Evolutionary conservation across 23 red algal genomes (phyloP), one percentile per base, ranked within the genome.

Genomic region (Pyropia yezoensis): DNA sequence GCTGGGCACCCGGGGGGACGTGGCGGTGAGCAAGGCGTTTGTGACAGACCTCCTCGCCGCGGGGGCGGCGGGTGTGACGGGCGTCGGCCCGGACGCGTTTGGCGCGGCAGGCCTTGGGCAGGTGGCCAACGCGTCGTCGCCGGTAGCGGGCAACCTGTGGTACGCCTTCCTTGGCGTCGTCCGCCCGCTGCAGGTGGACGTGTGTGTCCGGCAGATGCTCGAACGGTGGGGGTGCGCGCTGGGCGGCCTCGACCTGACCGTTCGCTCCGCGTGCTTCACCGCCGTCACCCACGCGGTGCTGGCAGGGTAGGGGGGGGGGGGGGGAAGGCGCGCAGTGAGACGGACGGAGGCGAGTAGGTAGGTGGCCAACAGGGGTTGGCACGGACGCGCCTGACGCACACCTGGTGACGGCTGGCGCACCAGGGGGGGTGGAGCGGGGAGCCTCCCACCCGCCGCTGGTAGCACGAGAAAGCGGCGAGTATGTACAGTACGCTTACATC

Each of bases 221-320:
- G 80, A 62, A 13, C 63, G 57, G 59, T 85, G 80, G 80, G 80
- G 56, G n/a, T 85, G 80, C 50, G 23, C 49, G 32, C 65, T 85
- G 27, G 80, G 21, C 20, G 80, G 80, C 3, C 15, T 85, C 27
- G 80, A 64, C 54, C 14, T 85, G 9, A 65, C 61, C 15, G 27
- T 64, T 45, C 25, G 64, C 50, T 62, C 60, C n/a, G 65, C 69
- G 29, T 85, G 80, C 56, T 75, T 61, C 25, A 70, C 76, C 24
- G 66, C 66, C 33, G 57, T 80, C 29, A 68, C 52, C 5, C 54
- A 56, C 39, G 62, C 21, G 14, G 19, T 61, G 29, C 4, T 73
- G 33, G 14, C 63, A 15, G 63, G 6, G 47, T 67, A 67, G 12
- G 39, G 39, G 4, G 39, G 39, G 4, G 39, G 39, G 39, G 39